These are phyloP conservation scores for Phytopythium litorale DNA, from an alignment of 352 stramenopile species.

Conservation along the genomic window DNA sequence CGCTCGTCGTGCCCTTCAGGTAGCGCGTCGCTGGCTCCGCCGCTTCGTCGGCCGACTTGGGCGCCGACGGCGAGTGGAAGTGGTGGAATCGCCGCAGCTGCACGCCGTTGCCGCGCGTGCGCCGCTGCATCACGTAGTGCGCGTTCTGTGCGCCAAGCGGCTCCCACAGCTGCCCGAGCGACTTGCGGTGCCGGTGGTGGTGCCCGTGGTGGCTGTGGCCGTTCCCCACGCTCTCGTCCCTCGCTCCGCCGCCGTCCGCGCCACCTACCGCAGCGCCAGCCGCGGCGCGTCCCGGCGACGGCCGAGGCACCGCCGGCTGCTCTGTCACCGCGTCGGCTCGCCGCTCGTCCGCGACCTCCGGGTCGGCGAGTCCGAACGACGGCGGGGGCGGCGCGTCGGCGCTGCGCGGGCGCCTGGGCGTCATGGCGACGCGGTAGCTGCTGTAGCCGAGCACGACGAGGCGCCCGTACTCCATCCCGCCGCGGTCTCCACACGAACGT, in stretches of 20 bases:
- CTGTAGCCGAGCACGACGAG: slow-evolving; percentile 83
- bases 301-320: slow-evolving; percentile 6
- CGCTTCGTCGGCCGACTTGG: not conserved
- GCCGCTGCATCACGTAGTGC: slow-evolving; percentile 50
- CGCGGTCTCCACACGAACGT: not conserved
- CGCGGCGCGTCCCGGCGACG: slow-evolving; percentile 5
- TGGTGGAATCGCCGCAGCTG: slow-evolving; percentile 55
- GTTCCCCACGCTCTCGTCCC: not conserved
- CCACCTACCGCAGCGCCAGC: not conserved
- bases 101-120: slow-evolving; percentile 49
- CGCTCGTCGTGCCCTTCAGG: slow-evolving; percentile 12
- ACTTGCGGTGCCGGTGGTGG: slow-evolving; percentile 25
- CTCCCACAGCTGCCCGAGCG: slow-evolving; percentile 61
- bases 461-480: slow-evolving; percentile 70
- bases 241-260: not conserved
- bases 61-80: slow-evolving; percentile 20
- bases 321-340: slow-evolving; percentile 1
- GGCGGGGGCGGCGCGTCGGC: slow-evolving; percentile 8
- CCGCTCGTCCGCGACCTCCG: not conserved
- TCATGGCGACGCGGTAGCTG: slow-evolving; percentile 68
- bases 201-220: not conserved
- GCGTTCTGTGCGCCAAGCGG: slow-evolving; percentile 72
- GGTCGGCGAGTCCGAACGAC: slow-evolving; percentile 37
- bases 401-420: slow-evolving; percentile 24
- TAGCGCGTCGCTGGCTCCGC: not conserved